phyloP scores from a whole-genome alignment of 208 protist genomes.

The Acanthamoeba lenticulata region DNA sequence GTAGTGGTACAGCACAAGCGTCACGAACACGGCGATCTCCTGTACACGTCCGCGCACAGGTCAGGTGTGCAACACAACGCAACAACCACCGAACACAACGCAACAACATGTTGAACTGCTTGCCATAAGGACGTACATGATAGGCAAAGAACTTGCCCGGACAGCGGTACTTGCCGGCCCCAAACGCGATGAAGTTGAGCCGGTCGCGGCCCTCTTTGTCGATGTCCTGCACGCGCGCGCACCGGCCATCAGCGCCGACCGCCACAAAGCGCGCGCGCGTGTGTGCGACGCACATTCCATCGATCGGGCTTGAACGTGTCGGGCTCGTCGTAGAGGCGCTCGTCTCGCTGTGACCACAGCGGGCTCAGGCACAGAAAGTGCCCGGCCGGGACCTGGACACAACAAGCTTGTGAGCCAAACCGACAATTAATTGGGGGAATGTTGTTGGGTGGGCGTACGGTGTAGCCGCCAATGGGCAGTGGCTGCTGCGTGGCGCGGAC shows the following conservation, averaged over 20 bases:
- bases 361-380: constrained; percentile 54
- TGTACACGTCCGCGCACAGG: background rate
- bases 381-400: background rate
- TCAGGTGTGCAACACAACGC: background rate
- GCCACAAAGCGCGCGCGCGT: background rate
- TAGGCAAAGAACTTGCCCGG: constrained; percentile 60
- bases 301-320: constrained; percentile 36
- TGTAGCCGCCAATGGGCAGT: background rate
- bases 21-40: constrained; percentile 52
- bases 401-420: too few species aligned
- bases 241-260: background rate
- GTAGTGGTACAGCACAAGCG: constrained; percentile 59
- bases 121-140: background rate
- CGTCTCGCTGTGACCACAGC: constrained; percentile 26
- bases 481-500: constrained; percentile 48
- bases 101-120: too few species aligned
- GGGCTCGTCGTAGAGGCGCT: background rate
- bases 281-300: background rate
- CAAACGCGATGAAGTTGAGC: constrained; percentile 36
- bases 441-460: background rate
- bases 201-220: constrained; percentile 13
- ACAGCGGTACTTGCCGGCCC: constrained; percentile 44
- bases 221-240: background rate
- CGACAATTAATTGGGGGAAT: too few species aligned
- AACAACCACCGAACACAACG: background rate